These are phyloP conservation scores for Aspergillus costaricaensis DNA, from an alignment of 2,329 filamentous ascomycete species.

Conservation along the genomic window DNA sequence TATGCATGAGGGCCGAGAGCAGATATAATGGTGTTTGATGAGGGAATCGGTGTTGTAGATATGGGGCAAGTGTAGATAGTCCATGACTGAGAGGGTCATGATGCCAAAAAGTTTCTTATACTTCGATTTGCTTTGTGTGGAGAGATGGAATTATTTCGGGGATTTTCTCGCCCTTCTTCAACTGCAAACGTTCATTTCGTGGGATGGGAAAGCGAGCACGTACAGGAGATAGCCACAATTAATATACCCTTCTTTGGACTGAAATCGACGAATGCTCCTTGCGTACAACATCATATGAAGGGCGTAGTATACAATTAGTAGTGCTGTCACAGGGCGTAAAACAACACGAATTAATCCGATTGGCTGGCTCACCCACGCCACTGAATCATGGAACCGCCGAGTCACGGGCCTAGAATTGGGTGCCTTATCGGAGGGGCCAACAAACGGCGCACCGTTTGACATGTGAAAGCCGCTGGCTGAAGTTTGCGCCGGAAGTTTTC, in stretches of 20 bases:
- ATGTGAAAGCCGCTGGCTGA: conserved; percentile 1
- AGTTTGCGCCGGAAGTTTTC: neutral
- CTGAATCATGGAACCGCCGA: neutral
- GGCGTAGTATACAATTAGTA: neutral
- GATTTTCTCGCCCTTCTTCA: neutral
- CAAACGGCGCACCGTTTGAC: neutral
- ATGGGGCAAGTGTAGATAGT: neutral
- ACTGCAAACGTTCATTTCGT: neutral
- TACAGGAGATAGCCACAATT: neutral
- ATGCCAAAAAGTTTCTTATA: neutral
- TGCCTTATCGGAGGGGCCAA: conserved; percentile 1
- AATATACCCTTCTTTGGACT: neutral
- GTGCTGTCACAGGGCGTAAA: neutral
- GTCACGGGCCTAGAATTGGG: neutral
- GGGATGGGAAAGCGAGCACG: neutral
- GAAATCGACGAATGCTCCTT: neutral
- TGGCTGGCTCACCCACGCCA: no score
- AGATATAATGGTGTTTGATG: neutral
- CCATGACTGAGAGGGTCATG: neutral
- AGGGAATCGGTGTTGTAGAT: neutral
- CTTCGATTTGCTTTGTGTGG: neutral
- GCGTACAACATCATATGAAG: neutral
- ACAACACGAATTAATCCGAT: no score
- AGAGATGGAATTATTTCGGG: neutral
- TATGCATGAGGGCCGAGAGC: conserved; percentile 1